Evolutionary conservation across 2,329 filamentous ascomycete genomes (phyloP).

Genomic region (Trichocomaceae sp.): DNA sequence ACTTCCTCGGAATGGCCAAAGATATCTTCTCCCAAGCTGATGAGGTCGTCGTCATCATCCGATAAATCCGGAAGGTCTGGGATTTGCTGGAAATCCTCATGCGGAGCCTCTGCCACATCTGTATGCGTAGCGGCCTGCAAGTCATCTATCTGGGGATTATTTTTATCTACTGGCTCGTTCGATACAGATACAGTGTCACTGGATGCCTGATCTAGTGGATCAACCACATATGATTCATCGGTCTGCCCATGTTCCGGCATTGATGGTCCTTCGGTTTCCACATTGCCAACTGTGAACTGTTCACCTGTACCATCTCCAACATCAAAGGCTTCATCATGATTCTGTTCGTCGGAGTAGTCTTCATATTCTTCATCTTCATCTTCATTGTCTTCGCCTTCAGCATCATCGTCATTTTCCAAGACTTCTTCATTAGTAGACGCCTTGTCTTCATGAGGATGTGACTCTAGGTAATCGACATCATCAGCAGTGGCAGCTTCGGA

Average conservation of each 20-base stretch:
- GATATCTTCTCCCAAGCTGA: conserved; percentile 28
- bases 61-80: conserved; percentile 12
- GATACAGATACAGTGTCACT: conserved; percentile 7
- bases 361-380: background rate
- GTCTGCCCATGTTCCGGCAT: conserved; percentile 7
- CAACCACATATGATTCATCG: conserved; percentile 13
- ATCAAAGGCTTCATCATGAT: conserved; percentile 12
- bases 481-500: conserved; percentile 16
- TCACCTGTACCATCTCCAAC: conserved; percentile 15
- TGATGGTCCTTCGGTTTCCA: conserved; percentile 7
- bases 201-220: conserved; percentile 6
- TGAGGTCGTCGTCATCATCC: conserved; percentile 25
- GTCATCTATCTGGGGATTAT: conserved; percentile 1
- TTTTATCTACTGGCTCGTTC: conserved; percentile 6
- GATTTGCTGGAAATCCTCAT: conserved; percentile 13
- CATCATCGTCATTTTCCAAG: background rate
- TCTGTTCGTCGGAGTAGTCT: conserved; percentile 12
- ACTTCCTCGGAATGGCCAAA: conserved; percentile 21
- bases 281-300: conserved; percentile 14
- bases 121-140: background rate
- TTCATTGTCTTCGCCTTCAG: conserved; percentile 3
- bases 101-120: background rate
- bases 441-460: background rate
- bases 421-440: background rate
- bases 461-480: conserved; percentile 9